Conservation (phyloP, 148 eudicot species). For the Fagopyrum tataricum region DNA sequence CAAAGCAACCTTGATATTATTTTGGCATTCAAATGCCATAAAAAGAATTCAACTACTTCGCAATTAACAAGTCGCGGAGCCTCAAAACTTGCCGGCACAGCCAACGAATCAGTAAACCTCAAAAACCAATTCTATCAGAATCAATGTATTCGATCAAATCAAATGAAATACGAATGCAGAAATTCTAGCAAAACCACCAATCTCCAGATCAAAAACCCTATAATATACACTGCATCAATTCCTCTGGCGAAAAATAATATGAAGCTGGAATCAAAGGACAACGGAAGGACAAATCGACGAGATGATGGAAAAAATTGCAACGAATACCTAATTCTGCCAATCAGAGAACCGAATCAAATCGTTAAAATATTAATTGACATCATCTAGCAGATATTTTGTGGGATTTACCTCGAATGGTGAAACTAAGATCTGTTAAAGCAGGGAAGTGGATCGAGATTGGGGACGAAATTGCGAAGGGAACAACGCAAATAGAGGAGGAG, state of each 20-base stretch:
- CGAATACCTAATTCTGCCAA: neutral
- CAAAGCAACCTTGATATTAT: slow-evolving; percentile 30
- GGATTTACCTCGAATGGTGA: slow-evolving; percentile 2
- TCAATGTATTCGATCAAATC: neutral
- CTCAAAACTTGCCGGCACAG: slow-evolving; percentile 11
- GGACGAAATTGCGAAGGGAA: slow-evolving; percentile 11
- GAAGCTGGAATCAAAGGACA: neutral
- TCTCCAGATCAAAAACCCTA: neutral
- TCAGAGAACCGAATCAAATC: neutral
- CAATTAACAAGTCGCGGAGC: neutral
- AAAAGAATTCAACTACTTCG: slow-evolving; percentile 26
- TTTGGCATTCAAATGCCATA: slow-evolving; percentile 92
- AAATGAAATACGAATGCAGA: neutral
- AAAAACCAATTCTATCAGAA: neutral
- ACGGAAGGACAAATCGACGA: neutral
- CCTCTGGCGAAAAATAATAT: neutral
- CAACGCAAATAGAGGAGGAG: slow-evolving; percentile 6
- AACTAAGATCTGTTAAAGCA: neutral
- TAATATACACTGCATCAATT: neutral
- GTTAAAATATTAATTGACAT: neutral
- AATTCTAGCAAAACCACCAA: slow-evolving; percentile 3
- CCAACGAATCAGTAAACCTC: neutral
- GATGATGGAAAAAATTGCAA: neutral
- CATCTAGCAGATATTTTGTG: neutral
- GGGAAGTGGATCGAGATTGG: slow-evolving; percentile 1